These are phyloP conservation scores for Ophiostoma angusticollis DNA, from an alignment of 2,329 filamentous ascomycete genomes.

Conservation along the genomic window DNA sequence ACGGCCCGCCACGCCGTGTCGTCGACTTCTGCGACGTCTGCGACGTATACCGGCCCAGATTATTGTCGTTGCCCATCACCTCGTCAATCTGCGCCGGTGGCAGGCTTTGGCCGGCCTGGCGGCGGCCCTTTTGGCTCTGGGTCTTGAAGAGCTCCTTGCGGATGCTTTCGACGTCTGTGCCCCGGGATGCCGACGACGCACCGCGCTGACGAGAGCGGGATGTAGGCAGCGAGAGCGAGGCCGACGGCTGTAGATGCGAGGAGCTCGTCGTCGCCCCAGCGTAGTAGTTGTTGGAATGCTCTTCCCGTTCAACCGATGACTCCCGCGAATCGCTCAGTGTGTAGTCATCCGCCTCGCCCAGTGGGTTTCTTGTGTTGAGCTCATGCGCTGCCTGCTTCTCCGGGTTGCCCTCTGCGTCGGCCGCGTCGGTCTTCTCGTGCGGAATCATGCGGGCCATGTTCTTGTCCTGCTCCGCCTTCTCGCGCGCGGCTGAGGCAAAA, in stretches of 20 bases:
- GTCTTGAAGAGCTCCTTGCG: constrained; percentile 20
- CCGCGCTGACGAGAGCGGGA: constrained; percentile 5
- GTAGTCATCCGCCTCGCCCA: constrained; percentile 25
- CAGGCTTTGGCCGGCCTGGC: constrained; percentile 34
- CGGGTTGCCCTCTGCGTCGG: constrained; percentile 12
- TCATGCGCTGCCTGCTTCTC: constrained; percentile 18
- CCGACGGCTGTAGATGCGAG: constrained; percentile 21
- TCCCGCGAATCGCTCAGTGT: constrained; percentile 21
- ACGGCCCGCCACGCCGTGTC: constrained; percentile 19
- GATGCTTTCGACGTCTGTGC: constrained; percentile 11
- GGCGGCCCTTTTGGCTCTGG: constrained; percentile 35
- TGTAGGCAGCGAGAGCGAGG: neutral
- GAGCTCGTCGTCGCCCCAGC: constrained; percentile 13
- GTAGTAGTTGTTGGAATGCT: constrained; percentile 4
- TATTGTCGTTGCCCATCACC: constrained; percentile 18
- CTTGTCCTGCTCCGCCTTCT: constrained; percentile 32
- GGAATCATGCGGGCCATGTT: constrained; percentile 56
- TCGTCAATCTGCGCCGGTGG: constrained; percentile 21
- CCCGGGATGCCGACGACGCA: constrained; percentile 3
- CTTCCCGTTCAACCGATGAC: constrained; percentile 22
- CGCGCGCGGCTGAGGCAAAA: constrained; percentile 42
- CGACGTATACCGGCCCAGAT: constrained; percentile 16
- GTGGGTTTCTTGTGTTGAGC: constrained; percentile 28
- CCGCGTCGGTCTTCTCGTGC: neutral
- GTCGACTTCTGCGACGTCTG: constrained; percentile 18